phyloP scores from a whole-genome alignment of 768 basidiomycete genomes.

The Termitomyces eurrhizus region DNA sequence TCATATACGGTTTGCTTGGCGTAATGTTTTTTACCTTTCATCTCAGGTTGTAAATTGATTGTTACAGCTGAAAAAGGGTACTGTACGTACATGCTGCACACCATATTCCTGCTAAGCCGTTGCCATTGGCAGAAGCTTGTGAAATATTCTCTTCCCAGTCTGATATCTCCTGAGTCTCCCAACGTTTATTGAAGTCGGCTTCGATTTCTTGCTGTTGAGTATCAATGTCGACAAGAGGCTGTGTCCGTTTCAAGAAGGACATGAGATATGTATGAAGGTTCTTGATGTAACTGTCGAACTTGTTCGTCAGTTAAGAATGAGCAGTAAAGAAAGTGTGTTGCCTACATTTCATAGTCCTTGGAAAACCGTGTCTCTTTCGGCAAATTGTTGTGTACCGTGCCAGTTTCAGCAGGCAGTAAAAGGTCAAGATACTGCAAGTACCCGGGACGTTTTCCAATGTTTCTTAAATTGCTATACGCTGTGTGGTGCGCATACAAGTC shows the following conservation, averaged over 20 bases:
- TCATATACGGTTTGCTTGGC: constrained; percentile 98
- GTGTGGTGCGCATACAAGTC: constrained; percentile 89
- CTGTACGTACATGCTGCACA: constrained; percentile 85
- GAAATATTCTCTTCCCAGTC: constrained; percentile 63
- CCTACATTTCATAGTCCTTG: constrained; percentile 79
- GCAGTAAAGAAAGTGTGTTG: constrained; percentile 13
- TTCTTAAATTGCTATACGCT: constrained; percentile 86
- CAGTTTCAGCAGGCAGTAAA: constrained; percentile 62
- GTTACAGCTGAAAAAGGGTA: constrained; percentile 14
- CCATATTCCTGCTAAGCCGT: constrained; percentile 70
- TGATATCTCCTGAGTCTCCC: constrained; percentile 72
- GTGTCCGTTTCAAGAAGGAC: constrained; percentile 81
- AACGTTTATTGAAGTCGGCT: constrained; percentile 69
- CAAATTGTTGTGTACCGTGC: constrained; percentile 63
- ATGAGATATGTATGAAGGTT: constrained; percentile 79
- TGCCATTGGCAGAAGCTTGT: constrained; percentile 43
- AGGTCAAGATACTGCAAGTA: constrained; percentile 94
- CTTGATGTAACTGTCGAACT: constrained; percentile 67
- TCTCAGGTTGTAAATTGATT: background rate
- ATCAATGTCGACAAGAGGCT: constrained; percentile 78
- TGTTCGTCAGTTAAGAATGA: constrained; percentile 2
- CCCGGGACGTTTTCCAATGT: constrained; percentile 75
- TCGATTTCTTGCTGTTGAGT: constrained; percentile 60
- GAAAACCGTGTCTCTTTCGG: constrained; percentile 61
- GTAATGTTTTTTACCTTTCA: constrained; percentile 86